Conservation (phyloP, 148 eudicot genomes). For the Fallopia convolvulus region DNA sequence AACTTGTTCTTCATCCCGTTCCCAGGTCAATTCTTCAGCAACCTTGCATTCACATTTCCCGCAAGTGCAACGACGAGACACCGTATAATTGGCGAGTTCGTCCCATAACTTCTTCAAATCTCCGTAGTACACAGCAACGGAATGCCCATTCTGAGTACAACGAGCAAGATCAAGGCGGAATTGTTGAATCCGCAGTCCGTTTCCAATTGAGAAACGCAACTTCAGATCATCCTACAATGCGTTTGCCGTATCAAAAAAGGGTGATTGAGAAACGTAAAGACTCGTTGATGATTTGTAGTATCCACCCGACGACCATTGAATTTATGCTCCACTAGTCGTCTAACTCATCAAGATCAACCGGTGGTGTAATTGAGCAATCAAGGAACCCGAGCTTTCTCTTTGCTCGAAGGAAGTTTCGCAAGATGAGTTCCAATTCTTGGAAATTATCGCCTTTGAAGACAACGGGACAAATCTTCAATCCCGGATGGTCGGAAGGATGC, state of each 20-base stretch:
- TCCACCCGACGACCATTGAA: background rate
- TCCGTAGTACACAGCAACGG: background rate
- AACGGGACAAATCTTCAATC: background rate
- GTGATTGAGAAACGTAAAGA: background rate
- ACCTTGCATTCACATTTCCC: background rate
- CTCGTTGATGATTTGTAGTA: background rate
- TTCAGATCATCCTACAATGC: background rate
- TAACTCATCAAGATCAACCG: background rate
- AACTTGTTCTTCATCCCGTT: conserved; percentile 3
- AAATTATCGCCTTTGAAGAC: background rate
- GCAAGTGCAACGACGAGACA: no score
- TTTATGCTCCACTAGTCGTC: background rate
- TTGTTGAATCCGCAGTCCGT: background rate
- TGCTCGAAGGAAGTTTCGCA: background rate
- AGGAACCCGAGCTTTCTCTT: background rate
- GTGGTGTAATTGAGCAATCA: background rate
- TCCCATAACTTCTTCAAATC: conserved; percentile 3
- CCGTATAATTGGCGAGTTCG: background rate
- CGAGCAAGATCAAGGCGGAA: background rate
- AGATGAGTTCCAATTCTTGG: background rate
- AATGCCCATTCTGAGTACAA: background rate
- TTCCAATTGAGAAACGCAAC: background rate
- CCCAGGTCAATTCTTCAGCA: background rate
- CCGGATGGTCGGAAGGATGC: background rate
- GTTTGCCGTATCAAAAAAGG: background rate